Conservation (phyloP, 2,329 filamentous ascomycete genomes). For the Beauveria varroae region DNA sequence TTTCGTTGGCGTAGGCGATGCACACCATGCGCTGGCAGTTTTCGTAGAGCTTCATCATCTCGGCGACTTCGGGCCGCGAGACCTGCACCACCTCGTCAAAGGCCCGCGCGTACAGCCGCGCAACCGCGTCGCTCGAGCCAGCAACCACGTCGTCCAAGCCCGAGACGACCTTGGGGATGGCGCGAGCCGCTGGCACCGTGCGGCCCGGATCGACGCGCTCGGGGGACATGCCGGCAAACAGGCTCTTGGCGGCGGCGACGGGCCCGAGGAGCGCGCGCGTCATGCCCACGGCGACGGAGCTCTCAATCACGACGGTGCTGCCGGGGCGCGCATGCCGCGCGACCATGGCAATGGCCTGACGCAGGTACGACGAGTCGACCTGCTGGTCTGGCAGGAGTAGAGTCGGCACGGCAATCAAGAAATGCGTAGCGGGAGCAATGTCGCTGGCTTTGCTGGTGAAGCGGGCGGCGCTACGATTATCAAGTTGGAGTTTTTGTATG, state of each 20-base stretch:
- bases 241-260: constrained; percentile 32
- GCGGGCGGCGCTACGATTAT: constrained; percentile 21
- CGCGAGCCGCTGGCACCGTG: constrained; percentile 27
- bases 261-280: constrained; percentile 42
- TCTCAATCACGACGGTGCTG: constrained; percentile 43
- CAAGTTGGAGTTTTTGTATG: constrained; percentile 24
- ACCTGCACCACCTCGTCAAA: constrained; percentile 42
- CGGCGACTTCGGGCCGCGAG: constrained; percentile 45
- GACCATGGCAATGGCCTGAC: constrained; percentile 35
- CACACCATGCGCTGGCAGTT: constrained; percentile 50
- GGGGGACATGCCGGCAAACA: constrained; percentile 43
- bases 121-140: constrained; percentile 37
- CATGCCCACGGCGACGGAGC: constrained; percentile 47
- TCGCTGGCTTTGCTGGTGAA: constrained; percentile 32
- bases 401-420: constrained; percentile 47
- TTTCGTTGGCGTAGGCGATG: constrained; percentile 49
- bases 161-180: constrained; percentile 47
- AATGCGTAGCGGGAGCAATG: constrained; percentile 39
- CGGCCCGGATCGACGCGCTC: constrained; percentile 47
- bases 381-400: constrained; percentile 37
- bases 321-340: constrained; percentile 33
- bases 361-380: constrained; percentile 40
- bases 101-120: constrained; percentile 35
- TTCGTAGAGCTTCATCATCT: constrained; percentile 52
- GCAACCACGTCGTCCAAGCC: constrained; percentile 40